These are phyloP conservation scores for Pedinophyceae sp. DNA, from an alignment of 139 green algal species.

Conservation along the genomic window DNA sequence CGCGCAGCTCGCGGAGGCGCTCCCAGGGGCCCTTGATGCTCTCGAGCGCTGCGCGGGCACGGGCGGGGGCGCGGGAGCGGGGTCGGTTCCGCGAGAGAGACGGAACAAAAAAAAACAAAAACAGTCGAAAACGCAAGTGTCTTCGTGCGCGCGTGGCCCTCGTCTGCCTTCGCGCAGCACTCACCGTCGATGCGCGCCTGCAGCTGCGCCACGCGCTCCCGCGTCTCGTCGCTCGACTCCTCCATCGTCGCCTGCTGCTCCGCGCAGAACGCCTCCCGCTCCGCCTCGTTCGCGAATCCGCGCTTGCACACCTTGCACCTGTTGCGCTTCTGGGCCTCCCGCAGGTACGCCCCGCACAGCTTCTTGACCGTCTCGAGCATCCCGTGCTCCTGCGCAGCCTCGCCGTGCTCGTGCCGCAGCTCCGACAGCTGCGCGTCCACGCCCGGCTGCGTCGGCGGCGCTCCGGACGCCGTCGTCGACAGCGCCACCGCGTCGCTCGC, in stretches of 20 bases:
- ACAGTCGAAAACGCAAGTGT: too few species aligned
- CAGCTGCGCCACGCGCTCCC: slow-evolving; percentile 12
- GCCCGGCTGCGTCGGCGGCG: too few species aligned
- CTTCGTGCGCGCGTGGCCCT: too few species aligned
- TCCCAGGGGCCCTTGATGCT: neutral
- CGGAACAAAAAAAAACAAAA: too few species aligned
- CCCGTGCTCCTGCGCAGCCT: neutral
- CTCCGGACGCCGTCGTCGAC: too few species aligned
- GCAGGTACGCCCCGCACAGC: too few species aligned
- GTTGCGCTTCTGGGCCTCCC: slow-evolving; percentile 5
- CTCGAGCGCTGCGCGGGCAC: too few species aligned
- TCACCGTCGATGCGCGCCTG: neutral
- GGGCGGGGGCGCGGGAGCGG: too few species aligned
- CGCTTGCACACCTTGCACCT: slow-evolving; percentile 23
- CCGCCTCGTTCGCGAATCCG: slow-evolving; percentile 6
- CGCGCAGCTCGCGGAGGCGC: neutral
- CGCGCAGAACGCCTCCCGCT: slow-evolving; percentile 6
- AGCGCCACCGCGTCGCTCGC: too few species aligned
- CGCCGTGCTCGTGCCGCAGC: too few species aligned
- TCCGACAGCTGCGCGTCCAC: neutral
- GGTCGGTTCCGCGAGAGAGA: too few species aligned
- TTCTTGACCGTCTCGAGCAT: neutral
- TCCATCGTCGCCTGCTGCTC: slow-evolving; percentile 11
- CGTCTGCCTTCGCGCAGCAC: too few species aligned
- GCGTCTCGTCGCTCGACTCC: neutral